Conservation (phyloP, 1,284 basidiomycete genomes). For the Erythrobasidium hasegawianum region DNA sequence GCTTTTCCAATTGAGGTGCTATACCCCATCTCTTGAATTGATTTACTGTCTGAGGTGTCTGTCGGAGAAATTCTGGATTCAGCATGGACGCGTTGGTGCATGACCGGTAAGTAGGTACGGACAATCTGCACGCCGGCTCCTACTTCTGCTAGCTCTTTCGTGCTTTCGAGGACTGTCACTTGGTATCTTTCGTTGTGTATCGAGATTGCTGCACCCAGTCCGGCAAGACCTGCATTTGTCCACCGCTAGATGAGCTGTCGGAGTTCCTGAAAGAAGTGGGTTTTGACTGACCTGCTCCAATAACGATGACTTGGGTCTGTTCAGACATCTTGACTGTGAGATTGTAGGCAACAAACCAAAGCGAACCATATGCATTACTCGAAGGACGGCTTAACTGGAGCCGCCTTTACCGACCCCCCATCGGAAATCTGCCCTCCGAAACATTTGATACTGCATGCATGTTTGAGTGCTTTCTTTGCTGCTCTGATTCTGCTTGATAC, state of each 20-base stretch:
- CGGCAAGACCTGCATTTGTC: slow-evolving; percentile 24
- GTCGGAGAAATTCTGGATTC: not conserved
- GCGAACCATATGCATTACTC: no score
- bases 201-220: slow-evolving; percentile 31
- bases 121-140: slow-evolving; percentile 29
- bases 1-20: slow-evolving; percentile 10
- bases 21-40: slow-evolving; percentile 30
- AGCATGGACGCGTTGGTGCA: not conserved
- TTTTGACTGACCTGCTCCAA: slow-evolving; percentile 18
- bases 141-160: slow-evolving; percentile 31
- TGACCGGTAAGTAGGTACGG: not conserved
- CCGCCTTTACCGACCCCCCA: no score
- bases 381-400: no score
- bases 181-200: slow-evolving; percentile 23
- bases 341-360: no score
- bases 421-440: no score
- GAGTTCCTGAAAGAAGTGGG: not conserved
- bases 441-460: no score
- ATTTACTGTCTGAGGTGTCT: slow-evolving; percentile 29
- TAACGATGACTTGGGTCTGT: slow-evolving; percentile 21
- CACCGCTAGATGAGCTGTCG: slow-evolving; percentile 1
- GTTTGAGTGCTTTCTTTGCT: no score
- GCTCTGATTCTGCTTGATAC: no score
- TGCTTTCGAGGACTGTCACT: slow-evolving; percentile 26
- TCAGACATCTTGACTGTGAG: no score